phyloP scores from a whole-genome alignment of 2,329 filamentous ascomycete genomes.

The Chrysoporthe puriensis region DNA sequence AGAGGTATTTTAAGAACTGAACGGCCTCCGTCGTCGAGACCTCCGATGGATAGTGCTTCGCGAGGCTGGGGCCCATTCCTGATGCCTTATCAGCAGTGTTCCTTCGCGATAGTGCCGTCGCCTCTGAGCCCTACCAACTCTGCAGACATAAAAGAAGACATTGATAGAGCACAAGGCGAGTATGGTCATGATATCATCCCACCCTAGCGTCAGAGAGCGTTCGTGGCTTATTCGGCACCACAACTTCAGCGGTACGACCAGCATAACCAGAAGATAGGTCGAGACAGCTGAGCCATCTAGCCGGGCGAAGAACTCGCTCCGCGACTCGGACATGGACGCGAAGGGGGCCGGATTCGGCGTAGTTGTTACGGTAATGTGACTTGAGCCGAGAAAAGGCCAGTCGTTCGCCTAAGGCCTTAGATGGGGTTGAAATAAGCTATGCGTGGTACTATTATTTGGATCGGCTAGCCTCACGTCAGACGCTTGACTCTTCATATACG shows the following conservation, averaged over 20 bases:
- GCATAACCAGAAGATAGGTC: slow-evolving; percentile 1
- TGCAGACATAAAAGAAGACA: slow-evolving; percentile 1
- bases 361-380: background rate
- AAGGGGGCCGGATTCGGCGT: background rate
- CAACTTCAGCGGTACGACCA: slow-evolving; percentile 1
- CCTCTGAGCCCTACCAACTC: background rate
- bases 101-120: background rate
- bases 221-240: background rate
- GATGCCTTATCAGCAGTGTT: background rate
- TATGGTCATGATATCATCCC: background rate
- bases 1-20: background rate
- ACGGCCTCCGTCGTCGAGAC: background rate
- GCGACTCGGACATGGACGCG: background rate
- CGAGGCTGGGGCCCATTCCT: background rate
- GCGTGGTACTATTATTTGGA: background rate
- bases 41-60: background rate
- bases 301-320: background rate
- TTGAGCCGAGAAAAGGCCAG: background rate
- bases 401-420: background rate
- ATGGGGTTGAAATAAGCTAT: background rate
- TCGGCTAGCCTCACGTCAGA: background rate
- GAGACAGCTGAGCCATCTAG: background rate
- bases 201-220: background rate
- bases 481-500: background rate
- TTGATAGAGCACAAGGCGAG: slow-evolving; percentile 4